Percentiles rank a stretch among this genome's conserved stretches.
Evolutionary conservation across 2,329 filamentous ascomycete species (phyloP).

Genomic region (Ophiostoma himal-ulmi): DNA sequence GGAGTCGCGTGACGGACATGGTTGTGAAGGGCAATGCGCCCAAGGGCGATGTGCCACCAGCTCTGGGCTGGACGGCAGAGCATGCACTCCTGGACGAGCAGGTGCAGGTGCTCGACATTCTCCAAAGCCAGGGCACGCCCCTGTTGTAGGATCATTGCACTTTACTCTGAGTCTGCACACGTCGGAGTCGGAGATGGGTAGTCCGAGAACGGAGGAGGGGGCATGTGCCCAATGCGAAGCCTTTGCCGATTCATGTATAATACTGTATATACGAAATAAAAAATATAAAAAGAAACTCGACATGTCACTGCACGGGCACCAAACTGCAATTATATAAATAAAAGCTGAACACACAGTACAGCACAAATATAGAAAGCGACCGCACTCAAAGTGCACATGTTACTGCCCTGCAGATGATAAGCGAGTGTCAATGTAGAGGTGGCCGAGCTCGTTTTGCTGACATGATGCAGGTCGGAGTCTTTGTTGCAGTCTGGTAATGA

Average conservation of each 20-base stretch:
- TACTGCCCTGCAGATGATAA: not conserved
- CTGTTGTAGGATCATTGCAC: not conserved
- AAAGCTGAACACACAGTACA: not conserved
- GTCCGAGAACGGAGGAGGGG: not conserved
- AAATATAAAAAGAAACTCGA: not conserved
- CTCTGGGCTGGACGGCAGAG: not conserved
- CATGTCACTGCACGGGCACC: not conserved
- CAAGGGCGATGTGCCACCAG: slow-evolving; percentile 22
- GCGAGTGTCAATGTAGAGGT: not conserved
- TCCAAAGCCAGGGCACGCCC: not conserved
- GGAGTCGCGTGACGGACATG: slow-evolving; percentile 19
- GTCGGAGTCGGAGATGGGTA: not conserved
- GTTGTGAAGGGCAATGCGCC: slow-evolving; percentile 23
- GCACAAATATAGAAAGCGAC: not conserved
- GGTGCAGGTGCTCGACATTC: slow-evolving; percentile 8
- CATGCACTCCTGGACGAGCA: not conserved
- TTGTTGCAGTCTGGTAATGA: not conserved
- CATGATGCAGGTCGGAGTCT: not conserved
- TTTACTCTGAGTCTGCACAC: not conserved
- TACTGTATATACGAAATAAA: not conserved
- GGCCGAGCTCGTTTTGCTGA: not conserved
- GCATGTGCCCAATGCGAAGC: not conserved
- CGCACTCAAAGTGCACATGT: too few species aligned
- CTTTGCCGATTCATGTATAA: not conserved
- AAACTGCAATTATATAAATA: not conserved